Evolutionary conservation across 2,329 filamentous ascomycete species (phyloP).

Genomic region (Chaetomiaceae sp.): DNA sequence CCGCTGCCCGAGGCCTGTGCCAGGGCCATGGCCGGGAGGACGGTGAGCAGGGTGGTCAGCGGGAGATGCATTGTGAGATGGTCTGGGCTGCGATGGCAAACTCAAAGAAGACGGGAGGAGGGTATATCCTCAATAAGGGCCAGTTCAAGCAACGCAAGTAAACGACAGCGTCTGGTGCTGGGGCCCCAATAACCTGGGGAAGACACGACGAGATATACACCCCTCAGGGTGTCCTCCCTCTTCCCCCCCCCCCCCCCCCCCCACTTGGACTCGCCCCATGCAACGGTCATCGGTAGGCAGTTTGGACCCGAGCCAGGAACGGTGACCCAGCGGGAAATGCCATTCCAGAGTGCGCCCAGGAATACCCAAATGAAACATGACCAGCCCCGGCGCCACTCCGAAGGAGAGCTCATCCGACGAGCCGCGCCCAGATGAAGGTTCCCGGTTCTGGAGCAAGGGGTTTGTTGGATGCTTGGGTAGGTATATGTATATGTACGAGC

Average conservation of each 20-base stretch:
- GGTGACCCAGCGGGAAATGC: background rate
- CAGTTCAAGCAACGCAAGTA: background rate
- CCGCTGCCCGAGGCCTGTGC: constrained; percentile 30
- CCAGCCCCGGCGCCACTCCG: constrained; percentile 7
- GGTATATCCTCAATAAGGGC: too few species aligned
- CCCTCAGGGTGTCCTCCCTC: too few species aligned
- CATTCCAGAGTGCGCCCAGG: background rate
- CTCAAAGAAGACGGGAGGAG: too few species aligned
- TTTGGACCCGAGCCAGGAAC: background rate
- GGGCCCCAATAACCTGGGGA: too few species aligned
- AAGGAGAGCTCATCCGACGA: constrained; percentile 10
- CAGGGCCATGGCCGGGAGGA: constrained; percentile 20
- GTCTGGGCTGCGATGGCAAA: too few species aligned
- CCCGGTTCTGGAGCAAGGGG: background rate
- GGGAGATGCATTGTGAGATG: constrained; percentile 26
- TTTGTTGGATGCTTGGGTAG: background rate
- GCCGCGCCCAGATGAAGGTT: constrained; percentile 21
- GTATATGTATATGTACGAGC: too few species aligned
- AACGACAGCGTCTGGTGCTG: background rate
- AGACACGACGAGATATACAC: background rate
- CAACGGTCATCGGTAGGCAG: background rate
- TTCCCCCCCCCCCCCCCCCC: too few species aligned
- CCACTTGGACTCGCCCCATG: background rate
- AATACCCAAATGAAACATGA: constrained; percentile 23
- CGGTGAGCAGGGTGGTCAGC: constrained; percentile 22